Evolutionary conservation across 2,329 filamentous ascomycete genomes (phyloP).

Genomic region (Fusarium annulatum): DNA sequence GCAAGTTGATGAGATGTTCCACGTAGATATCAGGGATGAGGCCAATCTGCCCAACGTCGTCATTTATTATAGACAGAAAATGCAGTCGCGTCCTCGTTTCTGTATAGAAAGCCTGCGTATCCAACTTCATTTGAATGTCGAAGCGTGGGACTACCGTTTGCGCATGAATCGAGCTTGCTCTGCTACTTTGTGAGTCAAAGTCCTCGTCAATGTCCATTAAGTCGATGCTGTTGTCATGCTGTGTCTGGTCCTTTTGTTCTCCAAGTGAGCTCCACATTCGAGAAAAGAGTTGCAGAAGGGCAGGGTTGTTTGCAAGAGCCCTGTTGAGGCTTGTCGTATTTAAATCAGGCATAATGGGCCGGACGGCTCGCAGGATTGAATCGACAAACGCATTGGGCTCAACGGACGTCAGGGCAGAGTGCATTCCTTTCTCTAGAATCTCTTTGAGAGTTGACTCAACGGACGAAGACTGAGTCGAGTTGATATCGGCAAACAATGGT

Average conservation of each 20-base stretch:
- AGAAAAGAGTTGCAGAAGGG: conserved; percentile 58
- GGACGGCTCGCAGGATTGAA: conserved; percentile 57
- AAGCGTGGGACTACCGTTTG: conserved; percentile 58
- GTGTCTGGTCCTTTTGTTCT: conserved; percentile 32
- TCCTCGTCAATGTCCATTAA: conserved; percentile 75
- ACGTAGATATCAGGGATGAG: conserved; percentile 63
- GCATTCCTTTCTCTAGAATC: conserved; percentile 55
- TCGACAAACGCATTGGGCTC: conserved; percentile 61
- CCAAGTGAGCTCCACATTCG: conserved; percentile 50
- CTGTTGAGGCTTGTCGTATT: conserved; percentile 51
- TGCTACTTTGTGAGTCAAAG: conserved; percentile 70
- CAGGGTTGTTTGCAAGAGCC: conserved; percentile 53
- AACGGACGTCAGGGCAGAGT: conserved; percentile 55
- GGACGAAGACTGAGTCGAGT: conserved; percentile 61
- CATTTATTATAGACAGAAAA: conserved; percentile 57
- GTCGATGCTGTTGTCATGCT: conserved; percentile 56
- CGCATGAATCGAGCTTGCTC: conserved; percentile 53
- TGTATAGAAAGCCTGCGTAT: conserved; percentile 59
- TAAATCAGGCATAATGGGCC: conserved; percentile 60
- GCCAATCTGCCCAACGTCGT: conserved; percentile 58
- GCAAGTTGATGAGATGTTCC: conserved; percentile 59
- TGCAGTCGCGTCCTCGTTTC: conserved; percentile 60
- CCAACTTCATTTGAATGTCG: conserved; percentile 55
- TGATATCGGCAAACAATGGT: conserved; percentile 59
- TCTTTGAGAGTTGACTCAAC: conserved; percentile 57